Evolutionary conservation across 2,329 filamentous ascomycete species (phyloP), one percentile per base, ranked within the genome.

Genomic region (Exserohilum rostratum): DNA sequence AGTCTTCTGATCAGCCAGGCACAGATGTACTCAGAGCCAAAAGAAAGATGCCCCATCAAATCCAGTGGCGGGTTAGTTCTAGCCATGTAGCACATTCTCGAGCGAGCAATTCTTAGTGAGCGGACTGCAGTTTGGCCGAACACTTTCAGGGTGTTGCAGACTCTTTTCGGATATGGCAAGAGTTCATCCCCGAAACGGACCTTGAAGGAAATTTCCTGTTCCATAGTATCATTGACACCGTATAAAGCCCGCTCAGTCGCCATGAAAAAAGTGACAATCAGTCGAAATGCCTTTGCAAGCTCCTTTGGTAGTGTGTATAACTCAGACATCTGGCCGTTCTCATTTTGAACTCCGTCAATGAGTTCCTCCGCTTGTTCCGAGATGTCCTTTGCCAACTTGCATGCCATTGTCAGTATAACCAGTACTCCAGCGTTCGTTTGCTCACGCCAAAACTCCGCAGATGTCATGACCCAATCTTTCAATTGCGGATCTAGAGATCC

Each of bases 1-100:
- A 74, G 37, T 11, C 67, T 56, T 20, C 71, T 61, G 48, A 72
- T 71, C 13, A 73, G 49, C 70, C 70, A 73, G 12, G 62, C 55
- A 25, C 67, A 68, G 1, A 69, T 33, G 42, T 70, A 74, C 35
- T 72, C 62, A 18, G 71, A 50, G 6, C 68, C 63, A 2, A 70
- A 48, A 12, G 65, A 68, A 7, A 72, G 45, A 18, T 66, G 56
- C 33, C 62, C 55, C 9, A 49, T 50, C 3, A 55, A 1, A 6
- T 68, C 53, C 2, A 57, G 20, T 5, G 57, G 55, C 6, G 31
- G 22, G 9, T 49, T 15, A 1, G 64, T 53, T 3, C 53, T 62
- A 5, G 56, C 64, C 70, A 74, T 73, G 0, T 48, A 17, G 44
- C 70, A 71, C 5, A 74, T 50, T n/a, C 70, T 60, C 10, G 48